phyloP scores from a whole-genome alignment of 1,139 yeast species.

The Kluyveromyces sp. region DNA sequence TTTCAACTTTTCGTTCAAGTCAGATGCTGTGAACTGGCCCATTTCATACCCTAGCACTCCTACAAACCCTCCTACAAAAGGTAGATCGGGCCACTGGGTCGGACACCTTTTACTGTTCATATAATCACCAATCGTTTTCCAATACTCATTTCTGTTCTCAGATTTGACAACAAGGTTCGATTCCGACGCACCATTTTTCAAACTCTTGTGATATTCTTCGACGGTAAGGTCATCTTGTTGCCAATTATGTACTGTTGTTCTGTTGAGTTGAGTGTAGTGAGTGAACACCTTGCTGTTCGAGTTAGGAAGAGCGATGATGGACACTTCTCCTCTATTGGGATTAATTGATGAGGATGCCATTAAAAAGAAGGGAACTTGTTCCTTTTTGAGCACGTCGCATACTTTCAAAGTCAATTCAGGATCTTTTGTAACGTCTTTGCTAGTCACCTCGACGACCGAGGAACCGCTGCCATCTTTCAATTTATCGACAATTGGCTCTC shows the following conservation, averaged over 20 bases:
- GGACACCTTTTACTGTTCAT: constrained; percentile 36
- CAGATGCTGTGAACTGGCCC: constrained; percentile 42
- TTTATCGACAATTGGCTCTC: constrained; percentile 15
- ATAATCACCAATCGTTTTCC: constrained; percentile 39
- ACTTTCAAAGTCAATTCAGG: constrained; percentile 21
- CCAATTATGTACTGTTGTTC: constrained; percentile 28
- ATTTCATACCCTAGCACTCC: constrained; percentile 88
- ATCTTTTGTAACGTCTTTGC: constrained; percentile 10
- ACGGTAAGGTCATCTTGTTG: constrained; percentile 17
- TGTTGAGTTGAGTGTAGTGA: constrained; percentile 42
- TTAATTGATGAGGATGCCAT: constrained; percentile 27
- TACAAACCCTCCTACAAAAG: constrained; percentile 83
- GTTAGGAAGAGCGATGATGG: constrained; percentile 72
- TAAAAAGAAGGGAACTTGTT: constrained; percentile 19
- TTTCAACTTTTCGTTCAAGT: constrained; percentile 30
- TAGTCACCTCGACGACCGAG: constrained; percentile 4
- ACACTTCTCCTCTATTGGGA: constrained; percentile 58
- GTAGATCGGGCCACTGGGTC: constrained; percentile 36
- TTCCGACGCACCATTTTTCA: constrained; percentile 16
- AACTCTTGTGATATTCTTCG: constrained; percentile 5
- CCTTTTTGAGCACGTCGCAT: constrained; percentile 16
- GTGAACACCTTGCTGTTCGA: constrained; percentile 51
- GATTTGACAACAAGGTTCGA: constrained; percentile 10
- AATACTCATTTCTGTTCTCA: constrained; percentile 25
- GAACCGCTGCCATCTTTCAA: constrained; percentile 3